phyloP scores from a whole-genome alignment of 805 yeast genomes.

The Cephaloascus albidus region DNA sequence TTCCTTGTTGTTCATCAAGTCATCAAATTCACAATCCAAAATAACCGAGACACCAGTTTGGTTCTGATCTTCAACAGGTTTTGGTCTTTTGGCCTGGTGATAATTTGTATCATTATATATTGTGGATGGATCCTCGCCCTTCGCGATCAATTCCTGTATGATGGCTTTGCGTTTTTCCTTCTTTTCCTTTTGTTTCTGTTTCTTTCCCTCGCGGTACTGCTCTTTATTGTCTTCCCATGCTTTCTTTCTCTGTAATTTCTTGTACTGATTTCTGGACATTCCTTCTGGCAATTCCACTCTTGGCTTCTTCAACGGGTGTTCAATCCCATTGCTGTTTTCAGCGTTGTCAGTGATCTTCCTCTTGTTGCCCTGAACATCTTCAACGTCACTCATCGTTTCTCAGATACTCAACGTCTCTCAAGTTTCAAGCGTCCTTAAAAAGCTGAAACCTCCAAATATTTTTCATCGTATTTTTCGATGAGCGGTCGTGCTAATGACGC shows the following conservation, averaged over 20 bases:
- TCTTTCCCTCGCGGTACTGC: conserved; percentile 42
- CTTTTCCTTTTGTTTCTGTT: conserved; percentile 42
- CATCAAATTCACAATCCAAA: conserved; percentile 90
- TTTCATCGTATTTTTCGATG: no score
- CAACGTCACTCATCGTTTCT: no score
- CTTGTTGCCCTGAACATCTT: no score
- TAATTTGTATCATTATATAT: conserved; percentile 8
- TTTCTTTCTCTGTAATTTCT: conserved; percentile 50
- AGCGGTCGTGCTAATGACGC: no score
- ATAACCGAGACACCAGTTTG: conserved; percentile 45
- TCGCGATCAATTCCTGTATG: conserved; percentile 20
- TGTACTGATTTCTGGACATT: conserved; percentile 82
- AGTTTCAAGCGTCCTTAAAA: no score
- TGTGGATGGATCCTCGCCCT: conserved; percentile 17
- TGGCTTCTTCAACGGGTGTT: conserved; percentile 1
- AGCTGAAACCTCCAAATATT: no score
- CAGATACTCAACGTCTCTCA: no score
- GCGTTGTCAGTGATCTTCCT: background rate
- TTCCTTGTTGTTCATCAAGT: conserved; percentile 71
- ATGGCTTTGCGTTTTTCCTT: conserved; percentile 27
- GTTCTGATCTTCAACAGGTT: conserved; percentile 33
- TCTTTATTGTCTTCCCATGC: conserved; percentile 59
- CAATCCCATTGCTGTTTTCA: background rate
- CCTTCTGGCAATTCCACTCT: conserved; percentile 57
- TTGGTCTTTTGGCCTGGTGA: conserved; percentile 17